phyloP scores from a whole-genome alignment of 352 stramenopile species.

The Phytophthora melonis region DNA sequence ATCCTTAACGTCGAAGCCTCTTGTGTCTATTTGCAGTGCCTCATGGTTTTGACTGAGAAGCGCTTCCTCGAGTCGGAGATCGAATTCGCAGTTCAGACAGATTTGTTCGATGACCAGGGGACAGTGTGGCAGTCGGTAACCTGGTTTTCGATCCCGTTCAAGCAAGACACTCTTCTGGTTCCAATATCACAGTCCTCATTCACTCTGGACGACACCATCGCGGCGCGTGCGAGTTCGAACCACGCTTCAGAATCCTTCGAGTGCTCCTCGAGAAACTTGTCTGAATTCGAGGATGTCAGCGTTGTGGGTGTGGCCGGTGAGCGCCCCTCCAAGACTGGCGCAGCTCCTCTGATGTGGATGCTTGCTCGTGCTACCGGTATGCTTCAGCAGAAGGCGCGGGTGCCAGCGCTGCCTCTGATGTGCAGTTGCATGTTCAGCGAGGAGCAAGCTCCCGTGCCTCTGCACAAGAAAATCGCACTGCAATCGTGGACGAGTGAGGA shows the following conservation, averaged over 20 bases:
- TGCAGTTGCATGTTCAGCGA: constrained; percentile 61
- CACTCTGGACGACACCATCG: constrained; percentile 48
- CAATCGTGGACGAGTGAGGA: constrained; percentile 44
- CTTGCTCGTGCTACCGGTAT: constrained; percentile 50
- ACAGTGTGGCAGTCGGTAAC: constrained; percentile 83
- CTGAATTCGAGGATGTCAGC: constrained; percentile 67
- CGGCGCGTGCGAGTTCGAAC: constrained; percentile 28
- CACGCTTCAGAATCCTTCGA: constrained; percentile 36
- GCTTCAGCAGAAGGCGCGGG: constrained; percentile 58
- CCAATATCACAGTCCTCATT: constrained; percentile 54
- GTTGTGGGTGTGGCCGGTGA: constrained; percentile 50
- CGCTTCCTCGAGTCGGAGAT: constrained; percentile 72
- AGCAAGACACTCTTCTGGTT: constrained; percentile 63
- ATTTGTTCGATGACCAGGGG: constrained; percentile 75
- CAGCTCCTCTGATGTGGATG: constrained; percentile 68
- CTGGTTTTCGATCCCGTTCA: constrained; percentile 70
- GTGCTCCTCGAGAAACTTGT: constrained; percentile 58
- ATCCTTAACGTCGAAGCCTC: too few relatives aligned
- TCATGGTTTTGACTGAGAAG: constrained; percentile 85
- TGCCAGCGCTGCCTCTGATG: constrained; percentile 65
- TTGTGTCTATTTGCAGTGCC: constrained; percentile 45
- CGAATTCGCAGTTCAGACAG: constrained; percentile 81
- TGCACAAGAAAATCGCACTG: constrained; percentile 43
- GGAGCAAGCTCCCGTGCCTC: constrained; percentile 35
- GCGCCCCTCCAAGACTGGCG: constrained; percentile 22